Evolutionary conservation across 2,329 filamentous ascomycete genomes (phyloP).

Genomic region (Fusarium floridanum): DNA sequence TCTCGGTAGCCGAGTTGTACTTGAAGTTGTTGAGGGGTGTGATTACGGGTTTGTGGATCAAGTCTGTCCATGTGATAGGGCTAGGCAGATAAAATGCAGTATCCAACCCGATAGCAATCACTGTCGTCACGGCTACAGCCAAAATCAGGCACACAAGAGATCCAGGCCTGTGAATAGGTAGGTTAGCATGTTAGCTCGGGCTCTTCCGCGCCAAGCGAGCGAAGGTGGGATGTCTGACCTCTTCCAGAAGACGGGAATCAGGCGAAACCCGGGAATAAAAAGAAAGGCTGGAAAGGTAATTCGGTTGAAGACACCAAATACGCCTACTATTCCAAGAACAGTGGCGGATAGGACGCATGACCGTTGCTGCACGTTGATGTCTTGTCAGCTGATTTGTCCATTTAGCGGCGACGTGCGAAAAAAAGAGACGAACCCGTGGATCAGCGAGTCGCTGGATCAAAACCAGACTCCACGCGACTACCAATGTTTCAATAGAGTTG

Average conservation of each 20-base stretch:
- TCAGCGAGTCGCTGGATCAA: conserved; percentile 88
- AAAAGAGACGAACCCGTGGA: conserved; percentile 72
- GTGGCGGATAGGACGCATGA: conserved; percentile 82
- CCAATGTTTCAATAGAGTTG: conserved; percentile 94
- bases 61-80: conserved; percentile 73
- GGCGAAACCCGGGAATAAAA: conserved; percentile 82
- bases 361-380: conserved; percentile 67
- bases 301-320: conserved; percentile 93
- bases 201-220: conserved; percentile 20
- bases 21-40: conserved; percentile 83
- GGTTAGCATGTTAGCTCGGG: conserved; percentile 37
- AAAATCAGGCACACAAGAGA: conserved; percentile 73
- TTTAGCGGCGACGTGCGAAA: conserved; percentile 11
- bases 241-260: conserved; percentile 87
- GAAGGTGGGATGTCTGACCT: conserved; percentile 68
- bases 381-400: conserved; percentile 41
- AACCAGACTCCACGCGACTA: conserved; percentile 93
- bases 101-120: conserved; percentile 83
- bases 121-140: conserved; percentile 75
- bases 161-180: conserved; percentile 59
- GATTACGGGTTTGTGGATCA: conserved; percentile 75
- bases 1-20: conserved; percentile 79
- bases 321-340: conserved; percentile 82
- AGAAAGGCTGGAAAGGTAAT: conserved; percentile 98
- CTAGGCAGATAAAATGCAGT: conserved; percentile 83